Base-by-base conservation (phyloP, 306 rosid species). In the Ceratonia siliqua region DNA sequence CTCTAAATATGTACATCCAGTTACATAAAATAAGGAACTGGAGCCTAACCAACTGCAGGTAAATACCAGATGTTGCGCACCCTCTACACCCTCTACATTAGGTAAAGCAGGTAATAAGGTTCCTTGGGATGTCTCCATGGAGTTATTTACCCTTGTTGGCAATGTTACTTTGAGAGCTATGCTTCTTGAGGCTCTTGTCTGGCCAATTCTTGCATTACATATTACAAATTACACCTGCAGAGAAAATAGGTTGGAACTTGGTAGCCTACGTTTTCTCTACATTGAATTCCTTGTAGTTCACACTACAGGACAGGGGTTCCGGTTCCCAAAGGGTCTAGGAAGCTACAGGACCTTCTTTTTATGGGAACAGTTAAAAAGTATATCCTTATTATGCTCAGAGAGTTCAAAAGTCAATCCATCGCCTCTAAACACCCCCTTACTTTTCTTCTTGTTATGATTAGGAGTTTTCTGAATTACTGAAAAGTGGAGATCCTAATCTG, bases 401-500 rank as follows among this genome's bases (percentile, higher is more conserved):
- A 46, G 43, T 2, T 32, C 33, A 72, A 45, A 10, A 52, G 38
- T 63, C 35, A 43, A 55, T 56, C 41, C 46, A 18, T 33, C 32
- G 68, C 68, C 54, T 68, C 18, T 27, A 35, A 43, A 43, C 17
- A 30, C 28, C 46, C 54, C 64, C 22, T 50, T 4, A 3, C 32
- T 1, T 13, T 32, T 54, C 11, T 39, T 36, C 43, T 21, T 21
- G 30, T 38, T 24, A 20, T 58, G 32, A 11, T 70, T 33, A 18
- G 57, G 57, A 70, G 24, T 75, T 32, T 48, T 66, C 7, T 75
- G 42, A 59, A 77, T 59, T 45, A 28, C 36, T 61, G 42, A 50
- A 72, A 65, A 68, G 20, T 54, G 30, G 24, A 42, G 18, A 18
- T 33, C 58, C 45, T 30, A 64, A 67, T 73, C 76, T 83, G 70